These are phyloP conservation scores for barley (Hordeum vulgare) DNA, from an alignment of 176 grass and related monocot species.

Conservation along the genomic window MorexV3_pseudomolecules_assembly NC_058522.1:513962049-513962548, in stretches of 20 bases:
- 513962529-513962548: not conserved
- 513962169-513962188: not conserved
- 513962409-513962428: not conserved
- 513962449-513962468: not conserved
- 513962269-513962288: slow-evolving; percentile 17
- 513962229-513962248: slow-evolving; percentile 6
- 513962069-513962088: not conserved
- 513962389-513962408: slow-evolving; percentile 35
- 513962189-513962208: not conserved
- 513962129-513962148: not conserved
- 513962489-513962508: not conserved
- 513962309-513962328: not conserved
- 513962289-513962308: slow-evolving; percentile 10
- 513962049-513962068: slow-evolving; percentile 16
- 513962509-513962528: not conserved
- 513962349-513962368: not conserved
- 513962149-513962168: not conserved
- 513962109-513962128: not conserved
- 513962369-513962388: not conserved
- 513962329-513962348: slow-evolving; percentile 33
- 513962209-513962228: not conserved
- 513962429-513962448: not conserved
- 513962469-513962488: not conserved
- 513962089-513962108: not conserved
- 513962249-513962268: not conserved